Base-by-base conservation (phyloP, 495 filamentous ascomycete species). In the Aspergillus campestris region DNA sequence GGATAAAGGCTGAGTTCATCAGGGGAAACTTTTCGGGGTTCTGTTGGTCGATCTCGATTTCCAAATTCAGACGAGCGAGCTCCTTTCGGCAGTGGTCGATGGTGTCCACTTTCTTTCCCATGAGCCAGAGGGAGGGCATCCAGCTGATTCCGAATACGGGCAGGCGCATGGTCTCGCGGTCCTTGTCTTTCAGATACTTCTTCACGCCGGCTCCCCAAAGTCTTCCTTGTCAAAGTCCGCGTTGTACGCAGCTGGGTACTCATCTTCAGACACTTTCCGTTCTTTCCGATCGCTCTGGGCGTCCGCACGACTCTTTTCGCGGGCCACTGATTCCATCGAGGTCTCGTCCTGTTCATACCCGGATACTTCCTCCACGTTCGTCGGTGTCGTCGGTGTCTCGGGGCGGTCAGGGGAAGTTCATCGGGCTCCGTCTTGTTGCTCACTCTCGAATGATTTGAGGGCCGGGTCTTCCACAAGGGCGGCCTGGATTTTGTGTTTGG, bases 1-100 rank as follows among this genome's bases (percentile, higher is more conserved):
- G 92, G 44, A 98, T 89, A 56, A 98, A 98, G 10, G 92, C 92
- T 9, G 94, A 95, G 55, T 89, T 96, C 91, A 98, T 95, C 43
- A 91, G 69, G 2, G 92, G 94, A 49, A 86, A 98, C 28, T 81
- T 81, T 53, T 96, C 91, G 0, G 85, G 86, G 30, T 89, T 74
- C 51, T 82, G 71, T 56, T 98, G 94, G 55, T 97, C 94, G 30
- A 83, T 67, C 59, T 96, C 91, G 42, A 98, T 95, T 65, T 97
- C 94, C 42, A 90, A 44, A 55, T 97, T 98, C 24, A 97, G 70
- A 13, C 84, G 81, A 34, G 94, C 91, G 12, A 98, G 62, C 61
- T 96, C 88, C 51, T 81, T 81, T 13, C 92, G 84, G 57, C 88
- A 94, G 64, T 87, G 84, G 57, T 95, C 86, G 51, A 98, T 96